Percentiles rank a stretch among this genome's conserved stretches.
Conservation (phyloP, 2,329 filamentous ascomycete genomes). For the Fonsecaea pedrosoi region DNA sequence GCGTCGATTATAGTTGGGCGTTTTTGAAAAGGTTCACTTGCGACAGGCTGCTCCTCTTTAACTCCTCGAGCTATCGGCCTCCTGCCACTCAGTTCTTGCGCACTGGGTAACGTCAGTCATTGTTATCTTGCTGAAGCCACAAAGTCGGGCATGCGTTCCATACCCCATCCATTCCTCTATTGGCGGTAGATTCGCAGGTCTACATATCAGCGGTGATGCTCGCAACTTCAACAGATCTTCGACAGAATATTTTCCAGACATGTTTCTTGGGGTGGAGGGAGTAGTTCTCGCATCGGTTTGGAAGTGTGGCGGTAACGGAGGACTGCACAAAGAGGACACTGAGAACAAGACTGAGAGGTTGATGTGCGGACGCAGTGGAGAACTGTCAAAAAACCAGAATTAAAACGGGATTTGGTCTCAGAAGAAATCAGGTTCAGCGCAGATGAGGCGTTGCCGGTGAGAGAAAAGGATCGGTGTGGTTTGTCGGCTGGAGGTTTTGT, state of each 20-base stretch:
- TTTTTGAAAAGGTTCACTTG: constrained; percentile 37
- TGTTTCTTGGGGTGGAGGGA: constrained; percentile 22
- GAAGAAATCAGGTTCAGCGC: not conserved
- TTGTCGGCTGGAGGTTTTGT: constrained; percentile 17
- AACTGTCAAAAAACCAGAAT: not conserved
- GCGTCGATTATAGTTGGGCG: constrained; percentile 52
- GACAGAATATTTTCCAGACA: constrained; percentile 70
- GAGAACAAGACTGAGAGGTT: not conserved
- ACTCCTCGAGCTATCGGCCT: constrained; percentile 32
- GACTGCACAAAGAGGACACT: not conserved
- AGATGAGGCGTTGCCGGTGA: not conserved
- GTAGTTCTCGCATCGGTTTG: constrained; percentile 28
- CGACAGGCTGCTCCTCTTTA: constrained; percentile 32
- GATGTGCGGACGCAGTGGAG: not conserved
- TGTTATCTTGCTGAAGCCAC: constrained; percentile 13
- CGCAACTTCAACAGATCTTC: constrained; percentile 78
- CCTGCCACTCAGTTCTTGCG: constrained; percentile 50
- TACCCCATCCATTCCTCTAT: constrained; percentile 98
- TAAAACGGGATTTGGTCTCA: not conserved
- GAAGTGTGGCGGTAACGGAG: constrained; percentile 9
- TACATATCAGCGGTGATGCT: constrained; percentile 81
- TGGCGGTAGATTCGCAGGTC: constrained; percentile 78
- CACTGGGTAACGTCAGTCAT: constrained; percentile 45
- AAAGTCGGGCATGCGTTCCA: constrained; percentile 25
- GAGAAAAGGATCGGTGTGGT: constrained; percentile 10